A percentile compares a stretch with the other conserved stretches of the same genome.
These are phyloP conservation scores for Otatea glauca DNA, from an alignment of 176 grass and related monocot genomes.

Conservation along the genomic window DNA sequence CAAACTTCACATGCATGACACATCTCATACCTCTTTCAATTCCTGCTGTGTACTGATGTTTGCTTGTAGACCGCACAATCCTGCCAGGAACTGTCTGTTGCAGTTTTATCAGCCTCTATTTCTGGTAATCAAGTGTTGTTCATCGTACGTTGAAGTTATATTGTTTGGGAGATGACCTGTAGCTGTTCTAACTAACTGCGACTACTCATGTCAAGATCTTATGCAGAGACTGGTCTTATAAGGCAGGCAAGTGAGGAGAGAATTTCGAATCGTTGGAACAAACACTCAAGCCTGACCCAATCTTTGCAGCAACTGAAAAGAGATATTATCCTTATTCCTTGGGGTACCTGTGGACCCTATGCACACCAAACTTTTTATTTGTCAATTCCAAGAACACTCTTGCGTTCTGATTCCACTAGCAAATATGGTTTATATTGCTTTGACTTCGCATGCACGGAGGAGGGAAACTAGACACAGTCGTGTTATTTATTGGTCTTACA, in stretches of 20 bases:
- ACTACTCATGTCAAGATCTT: constrained; percentile 45
- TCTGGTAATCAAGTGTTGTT: constrained; percentile 38
- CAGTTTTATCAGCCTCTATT: constrained; percentile 40
- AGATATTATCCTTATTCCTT: constrained; percentile 97
- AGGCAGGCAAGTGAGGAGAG: constrained; percentile 46
- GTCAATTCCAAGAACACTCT: constrained; percentile 56
- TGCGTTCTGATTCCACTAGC: constrained; percentile 73
- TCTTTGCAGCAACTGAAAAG: constrained; percentile 70
- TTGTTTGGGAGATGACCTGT: constrained; percentile 46
- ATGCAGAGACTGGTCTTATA: constrained; percentile 57
- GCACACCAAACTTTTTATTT: constrained; percentile 56
- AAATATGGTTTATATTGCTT: constrained; percentile 60
- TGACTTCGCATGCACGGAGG: constrained; percentile 44
- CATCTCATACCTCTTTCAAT: constrained; percentile 51
- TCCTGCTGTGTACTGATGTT: constrained; percentile 40
- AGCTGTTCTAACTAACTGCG: constrained; percentile 38
- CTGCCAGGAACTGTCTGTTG: constrained; percentile 41
- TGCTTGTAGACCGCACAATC: constrained; percentile 36
- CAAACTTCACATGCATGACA: constrained; percentile 27
- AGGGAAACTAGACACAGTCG: constrained; percentile 12
- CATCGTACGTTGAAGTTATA: constrained; percentile 35
- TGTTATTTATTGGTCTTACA: constrained; percentile 49
- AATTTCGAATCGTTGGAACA: constrained; percentile 67
- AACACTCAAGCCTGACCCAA: constrained; percentile 63
- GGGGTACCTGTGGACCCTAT: constrained; percentile 66